phyloP scores from a whole-genome alignment of 768 basidiomycete species.

The Coprinopsis marcescibilis region DNA sequence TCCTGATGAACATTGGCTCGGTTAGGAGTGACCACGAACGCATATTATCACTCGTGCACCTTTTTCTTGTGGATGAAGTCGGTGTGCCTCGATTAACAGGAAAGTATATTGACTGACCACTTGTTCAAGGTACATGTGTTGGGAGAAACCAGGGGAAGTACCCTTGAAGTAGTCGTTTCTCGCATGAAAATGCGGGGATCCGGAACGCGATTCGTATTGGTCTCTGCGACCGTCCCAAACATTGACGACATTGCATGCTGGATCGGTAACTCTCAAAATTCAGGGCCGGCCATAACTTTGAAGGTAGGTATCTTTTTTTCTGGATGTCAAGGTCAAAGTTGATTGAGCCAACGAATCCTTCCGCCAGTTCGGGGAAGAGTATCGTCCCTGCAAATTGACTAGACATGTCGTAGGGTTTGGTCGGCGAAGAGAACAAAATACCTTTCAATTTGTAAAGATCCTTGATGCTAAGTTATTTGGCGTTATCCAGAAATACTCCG shows the following conservation, averaged over 20 bases:
- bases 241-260: constrained; percentile 85
- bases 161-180: constrained; percentile 89
- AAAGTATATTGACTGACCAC: not conserved
- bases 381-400: constrained; percentile 76
- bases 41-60: constrained; percentile 62
- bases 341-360: not conserved
- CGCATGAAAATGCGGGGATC: constrained; percentile 80
- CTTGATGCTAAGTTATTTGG: constrained; percentile 72
- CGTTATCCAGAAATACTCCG: constrained; percentile 65
- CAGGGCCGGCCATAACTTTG: constrained; percentile 54
- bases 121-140: constrained; percentile 77
- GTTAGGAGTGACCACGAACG: constrained; percentile 56
- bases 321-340: not conserved
- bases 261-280: constrained; percentile 51
- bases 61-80: constrained; percentile 93
- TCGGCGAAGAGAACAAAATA: constrained; percentile 60
- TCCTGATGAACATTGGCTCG: not conserved
- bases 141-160: constrained; percentile 85
- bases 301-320: constrained; percentile 40
- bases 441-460: constrained; percentile 66
- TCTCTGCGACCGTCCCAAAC: constrained; percentile 94
- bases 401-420: constrained; percentile 69
- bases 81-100: constrained; percentile 4
- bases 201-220: constrained; percentile 74
- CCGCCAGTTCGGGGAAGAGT: constrained; percentile 85